A percentile compares a stretch with the other conserved stretches of the same genome.
phyloP scores from a whole-genome alignment of 1,284 basidiomycete genomes.

The Anthracocystis walkeri region DNA sequence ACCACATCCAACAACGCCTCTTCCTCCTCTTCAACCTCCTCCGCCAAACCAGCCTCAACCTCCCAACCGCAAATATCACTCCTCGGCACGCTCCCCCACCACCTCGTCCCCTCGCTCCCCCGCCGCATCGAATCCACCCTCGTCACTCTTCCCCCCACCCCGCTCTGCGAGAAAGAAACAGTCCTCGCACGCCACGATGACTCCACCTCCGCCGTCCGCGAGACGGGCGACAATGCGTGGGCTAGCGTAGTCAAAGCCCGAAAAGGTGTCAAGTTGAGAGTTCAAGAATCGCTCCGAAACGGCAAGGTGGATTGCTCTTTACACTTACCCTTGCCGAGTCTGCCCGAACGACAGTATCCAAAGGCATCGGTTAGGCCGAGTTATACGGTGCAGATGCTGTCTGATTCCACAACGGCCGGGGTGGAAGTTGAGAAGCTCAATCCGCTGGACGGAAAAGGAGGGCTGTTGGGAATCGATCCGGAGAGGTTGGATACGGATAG shows the following conservation, averaged over 20 bases:
- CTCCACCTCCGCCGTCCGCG: slow-evolving; percentile 30
- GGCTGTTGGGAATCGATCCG: slow-evolving; percentile 23
- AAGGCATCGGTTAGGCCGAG: slow-evolving; percentile 36
- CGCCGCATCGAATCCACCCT: slow-evolving; percentile 28
- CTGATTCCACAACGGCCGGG: slow-evolving; percentile 6
- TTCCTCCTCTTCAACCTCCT: slow-evolving; percentile 19
- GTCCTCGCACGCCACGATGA: slow-evolving; percentile 45
- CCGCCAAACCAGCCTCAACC: slow-evolving; percentile 5
- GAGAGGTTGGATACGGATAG: slow-evolving; percentile 25
- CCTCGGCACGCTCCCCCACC: slow-evolving; percentile 34
- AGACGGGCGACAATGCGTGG: slow-evolving; percentile 54
- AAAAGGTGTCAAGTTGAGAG: slow-evolving; percentile 29
- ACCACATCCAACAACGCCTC: slow-evolving; percentile 15
- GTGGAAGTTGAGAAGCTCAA: neutral
- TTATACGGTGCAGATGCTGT: slow-evolving; percentile 32
- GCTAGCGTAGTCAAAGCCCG: slow-evolving; percentile 43
- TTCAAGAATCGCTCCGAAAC: slow-evolving; percentile 15
- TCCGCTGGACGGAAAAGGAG: neutral
- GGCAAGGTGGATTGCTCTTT: slow-evolving; percentile 23
- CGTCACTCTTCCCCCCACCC: slow-evolving; percentile 13
- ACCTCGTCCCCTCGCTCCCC: slow-evolving; percentile 22
- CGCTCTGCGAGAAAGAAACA: slow-evolving; percentile 38
- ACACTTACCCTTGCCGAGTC: slow-evolving; percentile 26
- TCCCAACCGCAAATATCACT: slow-evolving; percentile 41
- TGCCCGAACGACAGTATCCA: slow-evolving; percentile 46